A percentile compares a stretch with the other conserved stretches of the same genome.
Conservation (phyloP, 345 rosid genomes). For the Murraya paniculata region DNA sequence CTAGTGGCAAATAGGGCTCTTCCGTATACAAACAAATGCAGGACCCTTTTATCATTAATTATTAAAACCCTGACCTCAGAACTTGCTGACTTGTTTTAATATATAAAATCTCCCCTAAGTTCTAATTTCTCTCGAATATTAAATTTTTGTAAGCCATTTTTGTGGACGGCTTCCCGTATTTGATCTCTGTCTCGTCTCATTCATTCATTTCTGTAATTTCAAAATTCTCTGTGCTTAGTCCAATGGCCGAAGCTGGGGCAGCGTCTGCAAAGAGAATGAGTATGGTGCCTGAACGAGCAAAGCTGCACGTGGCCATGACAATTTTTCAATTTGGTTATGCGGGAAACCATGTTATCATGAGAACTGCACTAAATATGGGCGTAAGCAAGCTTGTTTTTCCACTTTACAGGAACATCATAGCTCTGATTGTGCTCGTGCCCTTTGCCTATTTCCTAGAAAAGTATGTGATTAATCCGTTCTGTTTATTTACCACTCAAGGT, state of each 20-base stretch:
- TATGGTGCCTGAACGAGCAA: constrained; percentile 38
- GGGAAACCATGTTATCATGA: constrained; percentile 57
- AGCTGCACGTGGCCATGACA: constrained; percentile 63
- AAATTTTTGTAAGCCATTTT: neutral
- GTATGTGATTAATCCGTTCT: constrained; percentile 24
- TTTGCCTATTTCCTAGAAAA: constrained; percentile 63
- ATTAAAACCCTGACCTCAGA: neutral
- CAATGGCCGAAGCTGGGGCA: constrained; percentile 26
- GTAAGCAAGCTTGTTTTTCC: constrained; percentile 76
- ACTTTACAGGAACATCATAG: constrained; percentile 61
- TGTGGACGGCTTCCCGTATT: neutral
- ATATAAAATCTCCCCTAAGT: neutral
- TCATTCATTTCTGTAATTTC: neutral
- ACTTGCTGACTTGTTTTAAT: neutral
- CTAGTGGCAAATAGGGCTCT: neutral
- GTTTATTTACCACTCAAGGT: neutral
- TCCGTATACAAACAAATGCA: neutral
- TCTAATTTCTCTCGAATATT: neutral
- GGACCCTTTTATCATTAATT: neutral
- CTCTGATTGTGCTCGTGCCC: constrained; percentile 56
- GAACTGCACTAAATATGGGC: constrained; percentile 65
- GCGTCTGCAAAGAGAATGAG: constrained; percentile 17
- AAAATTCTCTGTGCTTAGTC: neutral
- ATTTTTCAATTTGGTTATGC: constrained; percentile 66
- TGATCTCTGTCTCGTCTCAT: neutral